Evolutionary conservation across 305 asterid genomes (phyloP).

Genomic region (Fraxinus sp.): DNA sequence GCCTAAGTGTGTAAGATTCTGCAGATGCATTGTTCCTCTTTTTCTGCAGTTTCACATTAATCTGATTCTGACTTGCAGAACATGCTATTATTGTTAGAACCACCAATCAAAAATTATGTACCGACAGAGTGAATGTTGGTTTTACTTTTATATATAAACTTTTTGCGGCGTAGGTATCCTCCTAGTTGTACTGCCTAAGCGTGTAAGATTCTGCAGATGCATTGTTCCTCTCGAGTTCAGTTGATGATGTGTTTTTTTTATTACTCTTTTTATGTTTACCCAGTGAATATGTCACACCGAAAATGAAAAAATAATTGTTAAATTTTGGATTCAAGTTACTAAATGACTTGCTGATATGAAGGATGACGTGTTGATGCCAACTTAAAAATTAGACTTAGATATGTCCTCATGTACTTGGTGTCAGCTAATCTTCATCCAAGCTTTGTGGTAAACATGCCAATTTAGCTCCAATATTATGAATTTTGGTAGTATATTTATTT

Average conservation of each 20-base stretch:
- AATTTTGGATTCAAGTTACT: neutral
- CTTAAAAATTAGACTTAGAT: neutral
- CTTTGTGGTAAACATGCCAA: neutral
- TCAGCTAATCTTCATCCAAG: neutral
- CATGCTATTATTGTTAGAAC: neutral
- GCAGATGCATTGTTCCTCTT: conserved; percentile 1
- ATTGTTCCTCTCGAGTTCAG: conserved; percentile 1
- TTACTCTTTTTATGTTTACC: neutral
- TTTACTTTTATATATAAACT: neutral
- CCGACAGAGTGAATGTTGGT: neutral
- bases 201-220: neutral
- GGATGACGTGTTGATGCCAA: neutral
- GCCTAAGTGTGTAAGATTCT: neutral
- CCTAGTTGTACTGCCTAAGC: neutral
- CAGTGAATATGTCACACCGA: neutral
- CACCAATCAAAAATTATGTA: neutral
- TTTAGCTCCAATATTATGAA: neutral
- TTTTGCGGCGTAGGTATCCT: neutral
- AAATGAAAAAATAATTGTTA: neutral
- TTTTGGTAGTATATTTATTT: neutral
- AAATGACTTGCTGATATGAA: neutral
- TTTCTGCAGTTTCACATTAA: neutral
- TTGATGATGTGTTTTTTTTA: neutral
- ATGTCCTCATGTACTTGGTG: neutral
- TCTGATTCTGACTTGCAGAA: neutral